Conservation (phyloP, 2,329 filamentous ascomycete species). For the Ophiosphaerella herpotricha region DNA sequence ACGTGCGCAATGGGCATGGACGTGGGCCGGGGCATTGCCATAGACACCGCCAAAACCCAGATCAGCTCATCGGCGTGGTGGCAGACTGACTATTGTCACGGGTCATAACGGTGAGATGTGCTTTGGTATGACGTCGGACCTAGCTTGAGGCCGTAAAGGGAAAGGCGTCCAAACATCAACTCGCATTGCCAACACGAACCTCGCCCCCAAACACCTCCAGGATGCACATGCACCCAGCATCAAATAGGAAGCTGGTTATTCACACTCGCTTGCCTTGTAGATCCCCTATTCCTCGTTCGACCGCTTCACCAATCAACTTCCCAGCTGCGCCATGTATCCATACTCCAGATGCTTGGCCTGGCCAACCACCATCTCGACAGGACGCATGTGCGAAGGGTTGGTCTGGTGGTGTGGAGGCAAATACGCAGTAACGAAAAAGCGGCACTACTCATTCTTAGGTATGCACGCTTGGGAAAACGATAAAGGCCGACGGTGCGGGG, state of each 20-base stretch:
- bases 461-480: background rate
- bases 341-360: background rate
- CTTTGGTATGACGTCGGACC: background rate
- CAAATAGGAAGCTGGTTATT: conserved; percentile 1
- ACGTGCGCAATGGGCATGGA: too few species aligned
- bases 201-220: background rate
- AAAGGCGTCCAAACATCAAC: background rate
- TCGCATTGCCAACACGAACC: too few species aligned
- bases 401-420: background rate
- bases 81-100: too few species aligned
- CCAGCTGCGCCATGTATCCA: background rate
- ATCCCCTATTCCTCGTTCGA: background rate
- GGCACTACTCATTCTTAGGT: background rate
- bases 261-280: conserved; percentile 1
- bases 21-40: conserved; percentile 1
- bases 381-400: background rate
- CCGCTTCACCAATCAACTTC: background rate
- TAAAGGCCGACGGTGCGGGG: background rate
- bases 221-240: too few species aligned
- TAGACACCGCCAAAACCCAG: too few species aligned
- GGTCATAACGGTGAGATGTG: too few species aligned
- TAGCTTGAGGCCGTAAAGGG: background rate
- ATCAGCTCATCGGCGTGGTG: too few species aligned
- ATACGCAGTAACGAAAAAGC: background rate
- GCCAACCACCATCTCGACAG: background rate